These are phyloP conservation scores for Lodderomyces jiufengensis DNA, from an alignment of 1,139 yeast genomes.

Conservation along the genomic window DNA sequence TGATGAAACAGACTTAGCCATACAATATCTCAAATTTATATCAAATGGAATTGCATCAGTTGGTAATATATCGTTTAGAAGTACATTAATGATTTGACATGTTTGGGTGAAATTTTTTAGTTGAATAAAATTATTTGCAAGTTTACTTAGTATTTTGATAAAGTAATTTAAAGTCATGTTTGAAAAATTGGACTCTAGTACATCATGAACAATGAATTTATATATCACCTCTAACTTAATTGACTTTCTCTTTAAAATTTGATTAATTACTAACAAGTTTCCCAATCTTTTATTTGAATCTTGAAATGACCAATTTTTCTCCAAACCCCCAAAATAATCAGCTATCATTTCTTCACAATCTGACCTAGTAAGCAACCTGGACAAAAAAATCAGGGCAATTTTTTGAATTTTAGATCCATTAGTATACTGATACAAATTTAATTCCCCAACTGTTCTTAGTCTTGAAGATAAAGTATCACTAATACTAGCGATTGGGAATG, in stretches of 20 bases:
- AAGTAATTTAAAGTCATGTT: slow-evolving; percentile 23
- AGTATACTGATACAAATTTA: slow-evolving; percentile 17
- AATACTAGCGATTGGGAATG: slow-evolving; percentile 56
- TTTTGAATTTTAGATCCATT: slow-evolving; percentile 31
- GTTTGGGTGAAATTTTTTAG: slow-evolving; percentile 17
- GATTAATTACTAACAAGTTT: slow-evolving; percentile 36
- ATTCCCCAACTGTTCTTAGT: slow-evolving; percentile 32
- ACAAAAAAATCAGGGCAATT: slow-evolving; percentile 33
- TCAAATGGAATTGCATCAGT: slow-evolving; percentile 22
- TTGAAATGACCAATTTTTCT: slow-evolving; percentile 15
- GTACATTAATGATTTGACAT: slow-evolving; percentile 25
- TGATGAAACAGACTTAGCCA: slow-evolving; percentile 34
- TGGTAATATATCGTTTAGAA: slow-evolving; percentile 28
- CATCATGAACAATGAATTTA: slow-evolving; percentile 13
- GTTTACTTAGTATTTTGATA: slow-evolving; percentile 33
- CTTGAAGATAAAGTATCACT: slow-evolving; percentile 27
- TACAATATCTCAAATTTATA: slow-evolving; percentile 30
- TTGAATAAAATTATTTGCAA: slow-evolving; percentile 20
- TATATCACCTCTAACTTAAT: slow-evolving; percentile 16
- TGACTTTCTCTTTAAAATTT: slow-evolving; percentile 27
- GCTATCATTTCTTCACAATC: slow-evolving; percentile 22
- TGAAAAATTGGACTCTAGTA: slow-evolving; percentile 14
- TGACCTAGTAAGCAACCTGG: slow-evolving; percentile 34
- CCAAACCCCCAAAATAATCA: slow-evolving; percentile 17
- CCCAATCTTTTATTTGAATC: slow-evolving; percentile 27